Evolutionary conservation across 345 rosid species (phyloP).

Genomic region (Cardiospermum halicacabum): DNA sequence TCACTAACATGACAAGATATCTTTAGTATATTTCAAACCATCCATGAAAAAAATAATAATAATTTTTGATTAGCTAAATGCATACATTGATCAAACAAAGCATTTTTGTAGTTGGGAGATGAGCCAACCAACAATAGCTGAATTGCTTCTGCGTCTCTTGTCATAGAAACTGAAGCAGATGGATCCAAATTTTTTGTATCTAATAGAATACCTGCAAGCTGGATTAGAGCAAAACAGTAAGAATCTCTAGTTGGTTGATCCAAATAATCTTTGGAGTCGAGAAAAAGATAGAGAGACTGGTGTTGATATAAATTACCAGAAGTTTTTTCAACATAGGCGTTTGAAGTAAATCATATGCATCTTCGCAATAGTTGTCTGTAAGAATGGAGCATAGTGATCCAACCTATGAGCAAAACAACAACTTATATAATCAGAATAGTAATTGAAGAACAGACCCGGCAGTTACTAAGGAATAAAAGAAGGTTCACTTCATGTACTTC

Average conservation of each 20-base stretch:
- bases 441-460: background rate
- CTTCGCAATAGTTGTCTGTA: conserved; percentile 68
- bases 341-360: conserved; percentile 60
- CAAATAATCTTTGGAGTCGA: background rate
- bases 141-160: conserved; percentile 66
- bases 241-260: background rate
- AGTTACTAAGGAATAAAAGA: background rate
- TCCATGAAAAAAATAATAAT: background rate
- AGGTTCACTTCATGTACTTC: background rate
- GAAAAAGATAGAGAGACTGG: background rate
- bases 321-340: conserved; percentile 41
- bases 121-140: conserved; percentile 51
- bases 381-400: conserved; percentile 56
- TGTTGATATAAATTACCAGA: conserved; percentile 30
- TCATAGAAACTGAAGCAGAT: conserved; percentile 23
- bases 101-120: conserved; percentile 37
- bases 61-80: background rate
- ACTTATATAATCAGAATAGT: background rate
- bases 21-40: background rate
- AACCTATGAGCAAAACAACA: conserved; percentile 19
- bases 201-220: conserved; percentile 63
- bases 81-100: conserved; percentile 45
- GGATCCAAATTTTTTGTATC: conserved; percentile 50
- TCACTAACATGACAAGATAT: conserved; percentile 27
- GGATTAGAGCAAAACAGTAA: conserved; percentile 17